These are phyloP conservation scores for Sugiyamaella qingdaonensis DNA, from an alignment of 805 yeast genomes.

Conservation along the genomic window DNA sequence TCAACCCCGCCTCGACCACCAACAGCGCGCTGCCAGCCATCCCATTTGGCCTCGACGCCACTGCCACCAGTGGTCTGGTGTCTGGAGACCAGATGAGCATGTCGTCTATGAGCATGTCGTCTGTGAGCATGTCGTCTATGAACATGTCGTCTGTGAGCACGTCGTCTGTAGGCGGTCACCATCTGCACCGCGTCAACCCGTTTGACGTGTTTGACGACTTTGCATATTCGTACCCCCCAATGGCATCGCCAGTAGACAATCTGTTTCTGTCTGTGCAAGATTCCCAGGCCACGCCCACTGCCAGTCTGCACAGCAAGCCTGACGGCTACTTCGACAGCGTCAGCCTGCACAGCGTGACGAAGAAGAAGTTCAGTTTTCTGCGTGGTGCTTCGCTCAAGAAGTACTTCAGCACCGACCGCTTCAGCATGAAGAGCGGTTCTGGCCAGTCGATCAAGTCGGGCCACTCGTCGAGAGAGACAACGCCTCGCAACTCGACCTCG, in stretches of 20 bases:
- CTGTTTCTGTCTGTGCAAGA: slow-evolving; percentile 3
- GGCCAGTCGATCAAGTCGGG: not conserved
- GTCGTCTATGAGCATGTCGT: not conserved
- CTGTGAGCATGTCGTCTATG: not conserved
- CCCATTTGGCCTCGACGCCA: not conserved
- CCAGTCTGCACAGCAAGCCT: not conserved
- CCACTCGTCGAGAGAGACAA: not conserved
- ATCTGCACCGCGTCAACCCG: slow-evolving; percentile 28
- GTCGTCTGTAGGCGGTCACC: slow-evolving; percentile 13
- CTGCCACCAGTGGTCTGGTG: not conserved
- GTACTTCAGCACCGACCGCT: slow-evolving; percentile 6
- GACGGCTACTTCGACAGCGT: not conserved
- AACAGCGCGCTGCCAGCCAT: not conserved
- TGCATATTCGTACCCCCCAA: slow-evolving; percentile 31
- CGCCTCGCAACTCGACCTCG: not conserved
- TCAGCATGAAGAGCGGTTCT: not conserved
- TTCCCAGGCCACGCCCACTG: not conserved
- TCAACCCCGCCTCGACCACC: slow-evolving; percentile 20
- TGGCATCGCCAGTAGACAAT: slow-evolving; percentile 17
- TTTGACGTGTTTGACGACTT: slow-evolving; percentile 37
- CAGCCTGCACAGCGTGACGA: not conserved
- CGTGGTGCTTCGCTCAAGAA: slow-evolving; percentile 1
- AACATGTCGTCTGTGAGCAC: not conserved
- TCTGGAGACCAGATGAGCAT: not conserved
- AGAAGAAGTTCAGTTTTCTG: slow-evolving; percentile 11